Conservation (phyloP, 2,329 filamentous ascomycete genomes). For the Verticillium tricorpus region DNA sequence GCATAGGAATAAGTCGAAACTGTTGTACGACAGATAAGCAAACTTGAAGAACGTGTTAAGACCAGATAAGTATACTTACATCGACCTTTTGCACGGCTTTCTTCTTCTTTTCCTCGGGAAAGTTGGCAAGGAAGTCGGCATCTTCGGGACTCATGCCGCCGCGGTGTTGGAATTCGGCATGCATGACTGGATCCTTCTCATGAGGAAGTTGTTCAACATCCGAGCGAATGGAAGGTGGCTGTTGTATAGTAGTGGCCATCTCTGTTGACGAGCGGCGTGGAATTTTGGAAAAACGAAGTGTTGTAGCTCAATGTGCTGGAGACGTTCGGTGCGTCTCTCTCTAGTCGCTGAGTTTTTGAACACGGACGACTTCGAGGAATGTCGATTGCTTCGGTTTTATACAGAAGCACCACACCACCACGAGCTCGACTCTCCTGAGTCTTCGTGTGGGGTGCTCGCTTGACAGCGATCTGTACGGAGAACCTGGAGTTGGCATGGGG, state of each 20-base stretch:
- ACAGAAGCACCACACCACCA: not conserved
- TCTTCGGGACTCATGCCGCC: slow-evolving; percentile 20
- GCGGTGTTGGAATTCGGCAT: slow-evolving; percentile 15
- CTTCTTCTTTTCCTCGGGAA: slow-evolving; percentile 22
- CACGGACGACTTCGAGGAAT: not conserved
- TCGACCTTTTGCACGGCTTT: slow-evolving; percentile 24
- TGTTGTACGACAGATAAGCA: slow-evolving; percentile 4
- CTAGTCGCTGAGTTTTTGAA: not conserved
- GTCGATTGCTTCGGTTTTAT: not conserved
- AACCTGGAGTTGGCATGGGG: not conserved
- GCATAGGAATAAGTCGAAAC: slow-evolving; percentile 22
- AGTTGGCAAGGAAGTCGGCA: slow-evolving; percentile 23
- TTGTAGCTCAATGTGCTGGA: not conserved
- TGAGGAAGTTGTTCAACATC: slow-evolving; percentile 19
- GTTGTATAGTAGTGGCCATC: slow-evolving; percentile 9
- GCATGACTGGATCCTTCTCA: slow-evolving; percentile 18
- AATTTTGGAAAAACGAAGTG: not conserved
- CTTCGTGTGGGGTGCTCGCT: not conserved
- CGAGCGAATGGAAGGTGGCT: slow-evolving; percentile 4
- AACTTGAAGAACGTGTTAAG: not conserved
- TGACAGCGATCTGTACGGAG: not conserved
- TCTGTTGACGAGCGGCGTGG: not conserved
- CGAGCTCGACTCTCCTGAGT: not conserved
- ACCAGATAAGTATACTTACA: slow-evolving; percentile 8
- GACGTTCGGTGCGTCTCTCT: not conserved